Base-by-base conservation (phyloP, 768 basidiomycete species). In the Krasilnikovozyma curviuscula region DNA sequence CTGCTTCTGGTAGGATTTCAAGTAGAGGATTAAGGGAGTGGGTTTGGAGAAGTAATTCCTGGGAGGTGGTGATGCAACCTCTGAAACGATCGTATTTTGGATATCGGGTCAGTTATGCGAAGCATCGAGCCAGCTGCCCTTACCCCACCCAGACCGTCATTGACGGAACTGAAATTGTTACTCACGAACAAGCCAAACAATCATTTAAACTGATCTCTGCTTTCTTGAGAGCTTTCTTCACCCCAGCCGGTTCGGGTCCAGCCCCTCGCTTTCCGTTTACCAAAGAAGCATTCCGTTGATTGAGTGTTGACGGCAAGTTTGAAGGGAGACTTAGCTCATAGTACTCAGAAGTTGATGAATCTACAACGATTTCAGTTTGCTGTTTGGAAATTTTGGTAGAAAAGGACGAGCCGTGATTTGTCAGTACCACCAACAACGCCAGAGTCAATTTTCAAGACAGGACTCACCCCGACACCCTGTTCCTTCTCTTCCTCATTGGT, bases 181-280 rank as follows among this genome's bases (percentile, higher is more conserved):
- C 79, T 44, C 59, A 84, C 89, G 86, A 93, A 73, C 93, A 97
- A 23, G 93, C 93, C 39, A 98, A 71, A 67, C 93, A 98, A 61
- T 98, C 93, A 55, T 93, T 97, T 57, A 98, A 65, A 61, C 79
- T 97, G 55, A 98, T 85, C 63, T 97, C 82, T 2, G 93, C 93
- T 56, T 85, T 84, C 57, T 85, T 75, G 10, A 98, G 71, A 65
- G 83, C 88, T 63, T 66, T 67, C 32, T 55, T 27, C n/a, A n/a
- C n/a, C n/a, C n/a, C n/a, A 14, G 44, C 46, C 19, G 34, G 18
- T 21, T 44, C 31, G 13, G 27, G 14, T 7, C 39, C 50, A 31
- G 40, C 31, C 18, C 34, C 24, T 4, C n/a, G n/a, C n/a, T n/a
- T n/a, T n/a, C n/a, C n/a, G n/a, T n/a, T n/a, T n/a, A n/a, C n/a